Evolutionary conservation across 768 basidiomycete species (phyloP), one percentile per base, ranked within the genome.

Genomic region (Galerina sulciceps): DNA sequence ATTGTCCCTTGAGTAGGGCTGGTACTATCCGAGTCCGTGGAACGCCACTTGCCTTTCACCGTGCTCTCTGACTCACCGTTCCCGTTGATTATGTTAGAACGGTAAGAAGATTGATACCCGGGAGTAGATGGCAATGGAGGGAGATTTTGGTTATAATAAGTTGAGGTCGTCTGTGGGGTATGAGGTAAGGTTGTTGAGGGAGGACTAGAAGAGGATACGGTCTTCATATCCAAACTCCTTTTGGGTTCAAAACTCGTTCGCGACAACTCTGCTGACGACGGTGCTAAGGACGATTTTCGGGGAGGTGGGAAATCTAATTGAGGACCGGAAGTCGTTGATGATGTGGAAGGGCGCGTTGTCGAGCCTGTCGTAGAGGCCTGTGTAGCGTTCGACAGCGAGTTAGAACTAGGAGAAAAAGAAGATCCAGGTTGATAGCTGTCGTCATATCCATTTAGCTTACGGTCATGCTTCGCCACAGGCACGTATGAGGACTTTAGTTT

Each of bases 351-450:
- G 20, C 66, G 64, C 1, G 68, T 62, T 15, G 59, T 70, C 42
- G 57, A 69, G 42, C 52, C 58, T 31, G 55, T 45, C 64, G 64
- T 37, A 35, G 57, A 46, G 63, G 65, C 47, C 65, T 66, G 43
- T 55, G 11, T 56, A 63, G 51, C 53, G 26, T 62, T 65, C 38
- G 61, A 52, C 38, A 63, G 49, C 1, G 71, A 66, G 20, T 63
- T 58, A 8, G 72, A 69, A 42, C 67, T 69, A 17, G 69, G 68
- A 9, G 73, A 73, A 0, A 73, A 69, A 1, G 67, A 58, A 45
- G 73, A 74, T 14, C 62, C 69, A 22, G 69, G 66, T 18, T 68
- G 66, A 34, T 69, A 67, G 14, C 61, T 66, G 9, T 65, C 68
- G 37, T 72, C 72, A 34, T 68, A 62, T 5, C 69, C 73, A 57